Conservation (phyloP, 2,329 filamentous ascomycete genomes). For the Pseudogymnoascus sp. region DNA sequence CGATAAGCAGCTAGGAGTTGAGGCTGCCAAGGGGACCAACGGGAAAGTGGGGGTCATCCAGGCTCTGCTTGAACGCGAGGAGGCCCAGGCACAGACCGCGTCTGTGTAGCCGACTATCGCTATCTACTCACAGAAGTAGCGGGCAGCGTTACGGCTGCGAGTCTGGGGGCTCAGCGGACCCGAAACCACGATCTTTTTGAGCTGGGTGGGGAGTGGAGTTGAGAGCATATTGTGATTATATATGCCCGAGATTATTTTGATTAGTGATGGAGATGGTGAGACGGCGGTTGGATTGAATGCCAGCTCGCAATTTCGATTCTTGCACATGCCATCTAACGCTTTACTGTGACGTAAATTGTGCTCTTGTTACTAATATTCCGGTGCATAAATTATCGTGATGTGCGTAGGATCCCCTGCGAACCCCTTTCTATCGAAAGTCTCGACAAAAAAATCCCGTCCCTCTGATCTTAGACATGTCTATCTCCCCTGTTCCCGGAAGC, state of each 20-base stretch:
- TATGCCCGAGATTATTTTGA: not conserved
- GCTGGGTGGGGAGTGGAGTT: not conserved
- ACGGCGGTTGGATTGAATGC: not conserved
- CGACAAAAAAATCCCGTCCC: not conserved
- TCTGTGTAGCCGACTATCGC: slow-evolving; percentile 29
- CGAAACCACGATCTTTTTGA: slow-evolving; percentile 31
- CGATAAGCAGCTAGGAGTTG: slow-evolving; percentile 75
- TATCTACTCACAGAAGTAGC: not conserved
- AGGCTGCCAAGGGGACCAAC: slow-evolving; percentile 40
- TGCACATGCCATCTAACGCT: not conserved
- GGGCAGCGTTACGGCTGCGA: not conserved
- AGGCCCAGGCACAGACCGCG: slow-evolving; percentile 29
- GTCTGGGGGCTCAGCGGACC: slow-evolving; percentile 30
- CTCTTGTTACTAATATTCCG: not conserved
- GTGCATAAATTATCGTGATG: not conserved
- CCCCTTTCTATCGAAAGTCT: not conserved
- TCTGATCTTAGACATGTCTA: not conserved
- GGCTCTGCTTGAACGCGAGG: slow-evolving; percentile 52
- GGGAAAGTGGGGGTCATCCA: slow-evolving; percentile 45
- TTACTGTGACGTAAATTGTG: not conserved
- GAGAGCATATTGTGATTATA: not conserved
- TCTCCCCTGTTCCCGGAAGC: not conserved
- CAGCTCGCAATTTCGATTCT: not conserved
- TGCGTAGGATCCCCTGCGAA: not conserved
- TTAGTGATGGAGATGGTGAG: not conserved